Evolutionary conservation across 345 rosid genomes (phyloP).

Genomic region (Aethionema arabicum): DNA sequence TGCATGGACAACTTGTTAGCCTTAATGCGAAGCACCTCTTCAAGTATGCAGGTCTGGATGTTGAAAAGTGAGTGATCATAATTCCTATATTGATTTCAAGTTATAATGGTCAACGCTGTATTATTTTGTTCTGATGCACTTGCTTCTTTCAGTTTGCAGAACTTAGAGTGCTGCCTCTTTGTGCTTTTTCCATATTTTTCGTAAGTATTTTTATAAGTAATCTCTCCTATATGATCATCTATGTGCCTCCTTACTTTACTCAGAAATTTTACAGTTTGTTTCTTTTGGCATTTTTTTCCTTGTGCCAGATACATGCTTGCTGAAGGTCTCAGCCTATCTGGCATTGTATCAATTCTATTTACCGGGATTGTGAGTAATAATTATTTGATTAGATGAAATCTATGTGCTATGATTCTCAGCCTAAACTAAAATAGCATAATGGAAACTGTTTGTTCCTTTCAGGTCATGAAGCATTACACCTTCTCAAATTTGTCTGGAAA

Average conservation of each 20-base stretch:
- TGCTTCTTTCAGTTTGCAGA: conserved; percentile 72
- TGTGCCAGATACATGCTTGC: conserved; percentile 91
- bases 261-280: conserved; percentile 11
- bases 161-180: conserved; percentile 95
- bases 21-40: conserved; percentile 90
- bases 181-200: conserved; percentile 97
- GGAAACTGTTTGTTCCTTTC: conserved; percentile 13
- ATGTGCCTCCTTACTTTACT: conserved; percentile 4
- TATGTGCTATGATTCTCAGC: conserved; percentile 14
- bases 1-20: conserved; percentile 41
- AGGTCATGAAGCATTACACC: conserved; percentile 93
- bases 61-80: conserved; percentile 79
- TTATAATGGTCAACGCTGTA: conserved; percentile 19
- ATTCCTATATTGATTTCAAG: conserved; percentile 15
- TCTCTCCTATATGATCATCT: conserved; percentile 11
- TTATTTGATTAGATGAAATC: neutral
- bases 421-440: conserved; percentile 18
- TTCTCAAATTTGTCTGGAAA: conserved; percentile 89
- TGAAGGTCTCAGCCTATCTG: conserved; percentile 98
- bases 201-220: conserved; percentile 45
- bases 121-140: conserved; percentile 18
- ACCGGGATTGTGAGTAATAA: conserved; percentile 83
- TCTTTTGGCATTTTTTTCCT: conserved; percentile 17
- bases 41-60: conserved; percentile 96
- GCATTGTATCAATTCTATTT: conserved; percentile 93